These are phyloP conservation scores for Leccinum griseonigrum DNA, from an alignment of 1,284 basidiomycete species.

Conservation along the genomic window DNA sequence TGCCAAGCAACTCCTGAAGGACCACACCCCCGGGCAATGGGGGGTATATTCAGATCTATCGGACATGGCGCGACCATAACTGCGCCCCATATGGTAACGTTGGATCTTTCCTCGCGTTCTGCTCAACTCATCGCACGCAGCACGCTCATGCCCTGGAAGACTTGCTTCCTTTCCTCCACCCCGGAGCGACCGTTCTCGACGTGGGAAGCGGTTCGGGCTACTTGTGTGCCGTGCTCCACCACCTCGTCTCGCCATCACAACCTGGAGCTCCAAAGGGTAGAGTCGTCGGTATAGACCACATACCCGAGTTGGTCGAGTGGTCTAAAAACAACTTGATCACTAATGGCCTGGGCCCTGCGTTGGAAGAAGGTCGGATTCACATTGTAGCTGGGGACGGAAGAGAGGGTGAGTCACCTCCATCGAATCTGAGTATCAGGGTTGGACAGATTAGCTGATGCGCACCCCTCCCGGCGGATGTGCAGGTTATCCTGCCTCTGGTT, in stretches of 20 bases:
- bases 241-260: conserved; percentile 51
- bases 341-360: conserved; percentile 60
- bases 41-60: conserved; percentile 50
- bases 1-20: not conserved
- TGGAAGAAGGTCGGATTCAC: conserved; percentile 55
- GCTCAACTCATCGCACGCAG: conserved; percentile 36
- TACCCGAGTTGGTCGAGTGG: conserved; percentile 73
- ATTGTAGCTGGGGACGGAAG: conserved; percentile 83
- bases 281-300: conserved; percentile 92
- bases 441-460: not conserved
- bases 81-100: conserved; percentile 82
- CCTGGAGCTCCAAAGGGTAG: conserved; percentile 46
- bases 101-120: not conserved
- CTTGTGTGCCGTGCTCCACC: conserved; percentile 73
- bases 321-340: conserved; percentile 65
- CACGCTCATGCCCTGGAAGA: conserved; percentile 82
- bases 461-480: not conserved
- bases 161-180: conserved; percentile 66
- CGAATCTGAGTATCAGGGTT: no score
- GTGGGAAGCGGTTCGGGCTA: conserved; percentile 82
- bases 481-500: conserved; percentile 34
- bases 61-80: conserved; percentile 84
- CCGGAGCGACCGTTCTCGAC: conserved; percentile 76
- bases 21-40: not conserved
- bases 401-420: conserved; percentile 44